Evolutionary conservation across 1,284 basidiomycete species (phyloP).

Genomic region (Pyrrhoderma noxium): DNA sequence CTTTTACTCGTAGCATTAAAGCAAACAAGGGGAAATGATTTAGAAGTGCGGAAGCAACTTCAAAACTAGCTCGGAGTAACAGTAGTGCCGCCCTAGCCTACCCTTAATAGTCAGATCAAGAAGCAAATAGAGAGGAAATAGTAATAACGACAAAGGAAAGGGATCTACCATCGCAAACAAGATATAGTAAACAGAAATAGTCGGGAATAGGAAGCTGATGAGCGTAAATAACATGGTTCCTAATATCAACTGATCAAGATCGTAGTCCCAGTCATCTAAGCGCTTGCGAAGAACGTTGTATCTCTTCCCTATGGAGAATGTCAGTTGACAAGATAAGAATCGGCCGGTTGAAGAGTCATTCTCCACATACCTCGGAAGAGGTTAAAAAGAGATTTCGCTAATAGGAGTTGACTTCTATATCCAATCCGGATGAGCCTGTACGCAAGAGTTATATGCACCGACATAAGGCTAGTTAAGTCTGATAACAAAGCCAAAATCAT

Average conservation of each 20-base stretch:
- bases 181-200: slow-evolving; percentile 79
- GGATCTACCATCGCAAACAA: slow-evolving; percentile 75
- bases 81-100: slow-evolving; percentile 62
- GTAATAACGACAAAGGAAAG: too few species aligned
- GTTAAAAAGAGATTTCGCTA: slow-evolving; percentile 75
- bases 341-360: not conserved
- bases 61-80: slow-evolving; percentile 50
- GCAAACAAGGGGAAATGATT: slow-evolving; percentile 92
- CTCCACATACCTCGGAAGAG: slow-evolving; percentile 79
- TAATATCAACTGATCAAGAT: slow-evolving; percentile 89
- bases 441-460: slow-evolving; percentile 68
- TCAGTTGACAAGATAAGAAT: not conserved
- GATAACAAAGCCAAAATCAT: slow-evolving; percentile 60
- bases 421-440: slow-evolving; percentile 61
- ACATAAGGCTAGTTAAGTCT: slow-evolving; percentile 62
- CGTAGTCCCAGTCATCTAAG: slow-evolving; percentile 85
- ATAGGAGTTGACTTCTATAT: slow-evolving; percentile 57
- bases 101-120: slow-evolving; percentile 1
- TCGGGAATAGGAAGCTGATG: slow-evolving; percentile 86
- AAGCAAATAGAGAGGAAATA: slow-evolving; percentile 6
- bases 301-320: slow-evolving; percentile 58
- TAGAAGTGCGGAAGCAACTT: slow-evolving; percentile 66
- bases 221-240: slow-evolving; percentile 95
- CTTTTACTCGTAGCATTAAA: slow-evolving; percentile 80
- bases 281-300: slow-evolving; percentile 79